Conservation (phyloP, 192 early-diverging fungal species). For the Powellomyces hirtus region DNA sequence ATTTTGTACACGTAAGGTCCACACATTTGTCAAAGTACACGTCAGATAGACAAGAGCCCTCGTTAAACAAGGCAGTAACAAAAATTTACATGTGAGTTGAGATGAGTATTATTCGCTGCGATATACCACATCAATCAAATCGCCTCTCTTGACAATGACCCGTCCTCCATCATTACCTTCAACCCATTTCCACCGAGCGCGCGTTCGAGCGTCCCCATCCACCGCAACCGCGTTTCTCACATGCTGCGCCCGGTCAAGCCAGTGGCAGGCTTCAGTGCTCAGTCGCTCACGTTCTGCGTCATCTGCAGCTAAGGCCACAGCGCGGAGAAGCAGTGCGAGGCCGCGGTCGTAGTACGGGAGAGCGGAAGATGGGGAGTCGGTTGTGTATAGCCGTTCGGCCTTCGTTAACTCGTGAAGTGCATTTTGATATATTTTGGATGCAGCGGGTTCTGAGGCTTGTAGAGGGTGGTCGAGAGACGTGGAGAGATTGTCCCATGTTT, state of each 20-base stretch:
- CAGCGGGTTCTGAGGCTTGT: background rate
- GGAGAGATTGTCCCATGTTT: background rate
- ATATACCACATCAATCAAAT: slow-evolving; percentile 11
- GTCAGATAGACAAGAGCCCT: too few relatives aligned
- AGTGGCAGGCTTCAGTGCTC: background rate
- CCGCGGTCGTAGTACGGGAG: background rate
- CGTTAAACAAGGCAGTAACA: too few relatives aligned
- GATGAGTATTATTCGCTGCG: background rate
- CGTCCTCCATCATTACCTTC: background rate
- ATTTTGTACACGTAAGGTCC: too few relatives aligned
- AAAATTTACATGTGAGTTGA: too few relatives aligned
- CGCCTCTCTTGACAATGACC: slow-evolving; percentile 2
- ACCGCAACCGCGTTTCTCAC: background rate
- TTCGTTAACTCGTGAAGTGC: background rate
- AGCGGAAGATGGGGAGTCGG: background rate
- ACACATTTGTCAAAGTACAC: too few relatives aligned
- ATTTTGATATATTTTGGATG: background rate
- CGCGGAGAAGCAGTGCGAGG: background rate
- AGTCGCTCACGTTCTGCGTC: background rate
- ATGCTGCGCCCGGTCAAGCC: background rate
- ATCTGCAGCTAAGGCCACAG: background rate
- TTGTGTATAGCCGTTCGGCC: background rate
- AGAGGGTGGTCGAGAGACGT: too few relatives aligned
- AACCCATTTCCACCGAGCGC: background rate
- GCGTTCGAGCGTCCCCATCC: background rate